A percentile compares a stretch with the other conserved stretches of the same genome.
Conservation (phyloP, 805 yeast species). For the Ogataea pignaliae region DNA sequence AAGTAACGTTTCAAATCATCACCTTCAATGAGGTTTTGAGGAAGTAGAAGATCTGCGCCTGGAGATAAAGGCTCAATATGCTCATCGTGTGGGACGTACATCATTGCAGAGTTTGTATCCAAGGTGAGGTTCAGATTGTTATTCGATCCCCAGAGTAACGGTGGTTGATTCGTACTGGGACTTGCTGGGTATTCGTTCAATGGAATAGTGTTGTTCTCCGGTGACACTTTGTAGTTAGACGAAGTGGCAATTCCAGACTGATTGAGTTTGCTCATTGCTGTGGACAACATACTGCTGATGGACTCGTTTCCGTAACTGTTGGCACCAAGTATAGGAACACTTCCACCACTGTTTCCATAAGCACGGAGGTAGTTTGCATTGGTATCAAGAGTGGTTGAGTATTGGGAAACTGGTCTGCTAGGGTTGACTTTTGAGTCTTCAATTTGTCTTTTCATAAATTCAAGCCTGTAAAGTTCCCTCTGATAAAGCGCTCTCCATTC, state of each 20-base stretch:
- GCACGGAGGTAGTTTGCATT: constrained; percentile 24
- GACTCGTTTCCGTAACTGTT: constrained; percentile 9
- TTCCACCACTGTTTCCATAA: constrained; percentile 12
- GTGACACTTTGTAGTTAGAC: constrained; percentile 7
- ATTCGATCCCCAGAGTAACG: constrained; percentile 11
- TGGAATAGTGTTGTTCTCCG: constrained; percentile 14
- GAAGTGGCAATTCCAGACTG: constrained; percentile 20
- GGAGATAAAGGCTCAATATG: constrained; percentile 9
- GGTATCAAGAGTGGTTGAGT: constrained; percentile 13
- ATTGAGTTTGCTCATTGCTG: constrained; percentile 20
- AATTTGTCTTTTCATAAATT: constrained; percentile 21
- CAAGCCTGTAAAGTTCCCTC: constrained; percentile 30
- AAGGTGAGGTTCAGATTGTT: constrained; percentile 4
- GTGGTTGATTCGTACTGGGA: constrained; percentile 10
- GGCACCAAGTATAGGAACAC: constrained; percentile 14
- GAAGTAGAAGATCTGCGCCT: constrained; percentile 23
- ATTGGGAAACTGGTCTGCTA: constrained; percentile 12
- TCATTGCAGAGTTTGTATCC: constrained; percentile 3
- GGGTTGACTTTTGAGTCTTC: constrained; percentile 11
- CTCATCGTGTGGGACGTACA: background rate
- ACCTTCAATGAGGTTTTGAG: constrained; percentile 28
- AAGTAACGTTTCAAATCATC: constrained; percentile 12
- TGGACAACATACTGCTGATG: constrained; percentile 15
- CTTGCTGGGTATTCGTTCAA: constrained; percentile 6
- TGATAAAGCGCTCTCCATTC: constrained; percentile 38